These are phyloP conservation scores for Apiospora hydei DNA, from an alignment of 2,329 filamentous ascomycete genomes.

Conservation along the genomic window DNA sequence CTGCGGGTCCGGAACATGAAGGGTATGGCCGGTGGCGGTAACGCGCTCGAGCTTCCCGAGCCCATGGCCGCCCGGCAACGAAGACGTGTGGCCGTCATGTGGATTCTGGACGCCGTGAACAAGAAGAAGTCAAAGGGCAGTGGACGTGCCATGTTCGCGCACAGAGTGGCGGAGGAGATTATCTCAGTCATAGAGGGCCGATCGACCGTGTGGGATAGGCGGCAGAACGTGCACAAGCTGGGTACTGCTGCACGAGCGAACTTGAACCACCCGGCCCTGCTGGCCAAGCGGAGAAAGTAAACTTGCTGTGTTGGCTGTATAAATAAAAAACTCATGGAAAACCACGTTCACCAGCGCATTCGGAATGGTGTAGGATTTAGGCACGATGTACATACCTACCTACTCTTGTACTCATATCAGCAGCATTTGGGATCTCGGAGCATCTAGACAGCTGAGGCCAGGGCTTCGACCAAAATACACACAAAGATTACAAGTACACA, in stretches of 20 bases:
- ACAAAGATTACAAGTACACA: conserved; percentile 2
- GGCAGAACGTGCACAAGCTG: conserved; percentile 79
- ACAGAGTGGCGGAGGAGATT: conserved; percentile 84
- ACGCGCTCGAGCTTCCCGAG: conserved; percentile 80
- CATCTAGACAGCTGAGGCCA: conserved; percentile 1
- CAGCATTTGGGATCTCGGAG: conserved; percentile 8
- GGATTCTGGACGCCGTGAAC: conserved; percentile 86
- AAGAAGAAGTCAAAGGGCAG: conserved; percentile 78
- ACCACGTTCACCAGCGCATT: background rate
- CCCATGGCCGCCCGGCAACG: conserved; percentile 79
- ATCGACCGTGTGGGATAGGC: conserved; percentile 84
- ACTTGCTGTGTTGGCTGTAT: background rate
- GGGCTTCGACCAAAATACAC: conserved; percentile 5
- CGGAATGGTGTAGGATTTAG: conserved; percentile 14
- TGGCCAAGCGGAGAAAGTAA: conserved; percentile 23
- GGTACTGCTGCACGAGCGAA: conserved; percentile 83
- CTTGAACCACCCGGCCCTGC: conserved; percentile 47
- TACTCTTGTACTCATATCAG: conserved; percentile 16
- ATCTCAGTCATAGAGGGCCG: conserved; percentile 87
- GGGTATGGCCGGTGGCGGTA: conserved; percentile 86
- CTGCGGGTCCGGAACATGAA: conserved; percentile 79
- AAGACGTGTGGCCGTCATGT: conserved; percentile 79
- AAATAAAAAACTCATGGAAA: background rate
- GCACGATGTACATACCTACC: conserved; percentile 8
- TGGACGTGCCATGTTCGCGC: conserved; percentile 75